A percentile compares a stretch with the other conserved stretches of the same genome.
Evolutionary conservation across 2,329 filamentous ascomycete species (phyloP).

Genomic region (Grosmannia clavigera): DNA sequence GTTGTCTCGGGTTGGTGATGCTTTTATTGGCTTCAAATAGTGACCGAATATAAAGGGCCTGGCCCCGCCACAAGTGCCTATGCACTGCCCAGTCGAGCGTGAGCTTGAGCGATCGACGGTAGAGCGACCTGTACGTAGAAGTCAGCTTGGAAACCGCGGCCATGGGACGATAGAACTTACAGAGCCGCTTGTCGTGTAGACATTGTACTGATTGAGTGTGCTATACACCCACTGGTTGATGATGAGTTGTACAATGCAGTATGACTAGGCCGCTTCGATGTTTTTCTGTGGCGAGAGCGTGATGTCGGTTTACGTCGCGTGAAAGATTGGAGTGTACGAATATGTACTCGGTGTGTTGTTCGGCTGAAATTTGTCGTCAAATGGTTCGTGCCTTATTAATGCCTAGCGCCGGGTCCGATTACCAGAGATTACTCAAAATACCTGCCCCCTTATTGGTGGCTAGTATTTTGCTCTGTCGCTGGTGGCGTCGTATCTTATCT

Average conservation of each 20-base stretch:
- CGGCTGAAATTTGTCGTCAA: neutral
- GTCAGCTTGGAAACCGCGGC: neutral
- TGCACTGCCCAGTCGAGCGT: conserved; percentile 93
- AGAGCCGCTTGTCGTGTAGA: neutral
- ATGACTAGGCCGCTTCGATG: too few relatives aligned
- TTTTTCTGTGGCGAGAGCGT: too few relatives aligned
- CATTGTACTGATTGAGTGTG: neutral
- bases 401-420: neutral
- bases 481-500: too few relatives aligned
- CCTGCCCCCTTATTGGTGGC: neutral
- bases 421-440: neutral
- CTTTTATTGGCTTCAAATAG: conserved; percentile 90
- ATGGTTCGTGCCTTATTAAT: neutral
- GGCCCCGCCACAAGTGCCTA: conserved; percentile 84
- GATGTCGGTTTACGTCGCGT: neutral
- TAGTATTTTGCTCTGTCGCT: too few relatives aligned
- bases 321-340: neutral
- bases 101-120: conserved; percentile 85
- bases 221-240: neutral
- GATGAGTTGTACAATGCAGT: neutral
- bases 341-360: neutral
- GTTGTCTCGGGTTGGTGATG: conserved; percentile 71
- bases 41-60: conserved; percentile 89
- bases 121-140: conserved; percentile 51
- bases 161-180: neutral